Conservation (phyloP, 257 asterid species). For the Rubia yunnanensis region DNA sequence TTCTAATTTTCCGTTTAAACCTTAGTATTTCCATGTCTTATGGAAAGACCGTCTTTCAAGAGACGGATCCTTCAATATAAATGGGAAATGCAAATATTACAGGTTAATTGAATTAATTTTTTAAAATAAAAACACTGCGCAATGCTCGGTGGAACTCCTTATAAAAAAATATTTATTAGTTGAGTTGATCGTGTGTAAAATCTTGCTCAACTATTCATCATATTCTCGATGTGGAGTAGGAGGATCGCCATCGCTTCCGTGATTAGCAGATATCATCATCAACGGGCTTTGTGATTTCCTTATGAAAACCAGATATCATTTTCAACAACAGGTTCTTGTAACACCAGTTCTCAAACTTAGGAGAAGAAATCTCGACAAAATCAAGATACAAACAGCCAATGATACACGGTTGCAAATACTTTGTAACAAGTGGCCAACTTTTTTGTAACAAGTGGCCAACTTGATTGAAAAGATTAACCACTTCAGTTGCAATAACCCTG, state of each 20-base stretch:
- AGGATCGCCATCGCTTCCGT: conserved; percentile 66
- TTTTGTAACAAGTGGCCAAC: conserved; percentile 99
- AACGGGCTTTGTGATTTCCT: conserved; percentile 92
- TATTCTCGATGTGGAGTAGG: conserved; percentile 81
- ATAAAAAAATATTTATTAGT: no score
- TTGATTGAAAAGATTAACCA: conserved; percentile 80
- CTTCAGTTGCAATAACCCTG: conserved; percentile 74
- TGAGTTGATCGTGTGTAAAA: no score
- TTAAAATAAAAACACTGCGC: no score
- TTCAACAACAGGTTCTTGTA: conserved; percentile 60
- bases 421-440: no score
- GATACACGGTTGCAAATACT: conserved; percentile 80
- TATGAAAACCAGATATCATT: conserved; percentile 87
- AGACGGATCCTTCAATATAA: no score
- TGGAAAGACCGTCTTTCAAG: no score
- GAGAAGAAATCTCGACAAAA: conserved; percentile 85
- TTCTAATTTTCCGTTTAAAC: no score
- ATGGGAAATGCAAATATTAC: no score
- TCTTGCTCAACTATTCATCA: conserved; percentile 69
- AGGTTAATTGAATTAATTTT: no score
- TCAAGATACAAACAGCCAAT: conserved; percentile 82
- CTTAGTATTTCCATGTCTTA: no score
- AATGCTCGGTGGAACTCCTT: no score
- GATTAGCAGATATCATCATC: conserved; percentile 65
- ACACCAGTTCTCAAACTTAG: conserved; percentile 90